These are phyloP conservation scores for Neopestalotiopsis clavispora DNA, from an alignment of 2,329 filamentous ascomycete genomes.

Conservation along the genomic window DNA sequence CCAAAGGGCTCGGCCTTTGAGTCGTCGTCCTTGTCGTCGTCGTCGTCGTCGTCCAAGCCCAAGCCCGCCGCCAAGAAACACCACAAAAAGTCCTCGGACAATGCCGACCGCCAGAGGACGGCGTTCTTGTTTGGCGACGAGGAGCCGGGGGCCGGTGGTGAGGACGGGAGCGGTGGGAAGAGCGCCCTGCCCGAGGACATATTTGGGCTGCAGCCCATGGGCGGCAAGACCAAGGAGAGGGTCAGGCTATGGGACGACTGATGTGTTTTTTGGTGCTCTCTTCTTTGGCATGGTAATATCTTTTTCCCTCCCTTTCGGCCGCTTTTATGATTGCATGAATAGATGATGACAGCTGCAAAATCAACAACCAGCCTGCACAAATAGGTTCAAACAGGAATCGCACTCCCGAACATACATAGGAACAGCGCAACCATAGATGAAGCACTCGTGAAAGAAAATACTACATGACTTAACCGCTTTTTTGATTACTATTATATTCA, in stretches of 20 bases:
- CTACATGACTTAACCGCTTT: background rate
- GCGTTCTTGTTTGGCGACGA: slow-evolving; percentile 64
- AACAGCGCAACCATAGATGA: background rate
- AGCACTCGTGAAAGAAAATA: background rate
- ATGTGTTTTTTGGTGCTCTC: background rate
- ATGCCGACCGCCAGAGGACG: slow-evolving; percentile 57
- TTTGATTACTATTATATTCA: background rate
- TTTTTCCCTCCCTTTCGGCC: background rate
- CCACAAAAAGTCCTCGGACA: slow-evolving; percentile 47
- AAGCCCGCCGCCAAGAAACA: slow-evolving; percentile 27
- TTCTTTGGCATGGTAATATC: no score
- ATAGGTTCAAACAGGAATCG: background rate
- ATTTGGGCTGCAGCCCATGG: slow-evolving; percentile 59
- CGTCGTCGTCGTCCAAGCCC: slow-evolving; percentile 20
- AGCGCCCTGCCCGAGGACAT: slow-evolving; percentile 53
- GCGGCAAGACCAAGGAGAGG: slow-evolving; percentile 29
- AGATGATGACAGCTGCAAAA: background rate
- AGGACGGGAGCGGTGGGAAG: slow-evolving; percentile 32
- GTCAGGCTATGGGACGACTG: slow-evolving; percentile 11
- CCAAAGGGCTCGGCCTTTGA: slow-evolving; percentile 16
- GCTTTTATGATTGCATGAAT: background rate
- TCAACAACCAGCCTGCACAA: background rate
- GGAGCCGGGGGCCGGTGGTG: slow-evolving; percentile 38
- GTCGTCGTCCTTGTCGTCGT: slow-evolving; percentile 15
- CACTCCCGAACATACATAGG: background rate